Evolutionary conservation across 2,329 filamentous ascomycete genomes (phyloP), one percentile per base, ranked within the genome.

Genomic region (Sclerotinia spermophila): DNA sequence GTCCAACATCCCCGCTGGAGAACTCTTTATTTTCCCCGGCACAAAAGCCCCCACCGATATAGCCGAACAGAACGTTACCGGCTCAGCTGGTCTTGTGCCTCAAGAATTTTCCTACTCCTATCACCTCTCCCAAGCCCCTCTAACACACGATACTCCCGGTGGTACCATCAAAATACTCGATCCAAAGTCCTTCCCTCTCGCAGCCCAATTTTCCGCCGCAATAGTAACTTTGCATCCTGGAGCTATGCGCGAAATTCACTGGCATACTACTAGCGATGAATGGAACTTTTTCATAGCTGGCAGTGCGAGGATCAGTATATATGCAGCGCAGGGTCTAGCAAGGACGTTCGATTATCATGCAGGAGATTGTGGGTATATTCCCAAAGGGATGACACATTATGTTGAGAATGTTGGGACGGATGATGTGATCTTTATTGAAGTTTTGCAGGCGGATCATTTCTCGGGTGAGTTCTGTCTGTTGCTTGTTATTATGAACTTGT

Each of bases 341-440:
- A 84, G 90, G 35, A 94, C 92, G 0, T 94, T 94, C 77, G 89
- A 94, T 81, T 94, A 92, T 79, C 82, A 86, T 8, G 86, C 90
- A 1, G 92, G 92, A 2, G 92, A 94, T 75, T 90, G 93, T 0
- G 92, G 90, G 21, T 91, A 94, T 73, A 90, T 94, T 8, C 92
- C 92, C 0, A 84, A 84, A 77, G 92, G 92, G 78, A 92, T 92
- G 85, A 92, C 90, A 4, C 91, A 94, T 78, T 94, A 93, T 78
- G 90, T 95, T 68, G 91, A 95, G 84, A 94, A 94, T 76, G 87
- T 92, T 55, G 89, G 91, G n/a, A 87, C 92, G 64, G 90, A 93
- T 79, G 87, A 90, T 27, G 81, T 94, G 3, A 89, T 92, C 78
- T 91, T 94, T 79, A 82, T 94, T 17, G 92, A 94, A 80, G 88